A percentile compares a stretch with the other conserved stretches of the same genome.
Conservation (phyloP, 352 stramenopile genomes). For the Blastocystis sp. region DNA sequence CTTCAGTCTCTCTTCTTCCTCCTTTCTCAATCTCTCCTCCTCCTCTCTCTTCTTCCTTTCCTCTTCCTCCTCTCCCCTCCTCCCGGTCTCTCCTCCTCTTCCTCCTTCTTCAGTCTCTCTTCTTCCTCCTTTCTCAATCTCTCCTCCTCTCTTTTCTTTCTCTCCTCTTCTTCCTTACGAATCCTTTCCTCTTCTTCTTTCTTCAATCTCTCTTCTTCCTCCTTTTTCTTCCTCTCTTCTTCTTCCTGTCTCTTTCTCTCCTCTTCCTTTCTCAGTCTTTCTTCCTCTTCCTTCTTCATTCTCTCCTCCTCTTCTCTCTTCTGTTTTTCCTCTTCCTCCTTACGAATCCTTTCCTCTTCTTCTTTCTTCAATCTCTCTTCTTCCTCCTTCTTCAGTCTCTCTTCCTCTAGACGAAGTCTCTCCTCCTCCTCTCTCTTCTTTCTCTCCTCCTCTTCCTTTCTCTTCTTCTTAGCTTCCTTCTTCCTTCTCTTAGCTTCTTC, state of each 20-base stretch:
- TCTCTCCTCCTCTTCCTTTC: background rate
- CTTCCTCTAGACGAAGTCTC: background rate
- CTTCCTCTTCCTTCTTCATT: background rate
- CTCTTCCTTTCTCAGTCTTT: background rate
- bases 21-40: background rate
- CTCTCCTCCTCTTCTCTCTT: background rate
- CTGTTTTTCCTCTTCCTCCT: slow-evolving; percentile 6
- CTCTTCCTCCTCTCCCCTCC: background rate
- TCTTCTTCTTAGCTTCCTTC: background rate
- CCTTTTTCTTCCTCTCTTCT: background rate
- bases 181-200: background rate
- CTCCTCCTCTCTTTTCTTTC: background rate
- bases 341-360: background rate
- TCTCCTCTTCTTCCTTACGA: slow-evolving; percentile 7
- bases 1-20: slow-evolving; percentile 14
- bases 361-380: background rate
- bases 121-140: background rate
- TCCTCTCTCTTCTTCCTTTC: background rate
- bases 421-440: background rate
- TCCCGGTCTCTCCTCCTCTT: background rate
- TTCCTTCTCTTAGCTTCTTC: background rate
- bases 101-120: background rate
- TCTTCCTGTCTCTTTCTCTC: background rate
- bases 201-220: background rate
- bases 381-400: background rate